A percentile compares a stretch with the other conserved stretches of the same genome.
These are phyloP conservation scores for Cyclotella kingstonii DNA, from an alignment of 108 stramenopile genomes.

Conservation along the genomic window DNA sequence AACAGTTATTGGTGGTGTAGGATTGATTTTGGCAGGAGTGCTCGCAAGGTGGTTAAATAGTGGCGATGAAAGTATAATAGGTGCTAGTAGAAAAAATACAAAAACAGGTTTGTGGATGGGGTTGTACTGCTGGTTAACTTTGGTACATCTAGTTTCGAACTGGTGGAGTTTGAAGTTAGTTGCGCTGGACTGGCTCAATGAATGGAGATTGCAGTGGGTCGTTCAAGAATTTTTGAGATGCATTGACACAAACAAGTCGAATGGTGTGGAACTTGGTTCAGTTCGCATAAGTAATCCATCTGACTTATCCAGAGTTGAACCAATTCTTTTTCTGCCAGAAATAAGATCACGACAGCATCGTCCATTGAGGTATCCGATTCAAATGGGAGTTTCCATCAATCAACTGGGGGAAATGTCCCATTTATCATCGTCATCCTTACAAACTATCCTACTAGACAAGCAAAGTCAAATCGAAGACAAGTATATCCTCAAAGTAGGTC, in stretches of 20 bases:
- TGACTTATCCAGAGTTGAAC: conserved; percentile 58
- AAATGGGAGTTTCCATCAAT: conserved; percentile 60
- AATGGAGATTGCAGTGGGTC: conserved; percentile 53
- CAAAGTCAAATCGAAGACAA: conserved; percentile 25
- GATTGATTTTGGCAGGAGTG: conserved; percentile 66
- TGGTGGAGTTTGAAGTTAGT: conserved; percentile 68
- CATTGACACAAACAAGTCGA: conserved; percentile 3
- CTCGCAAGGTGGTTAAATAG: conserved; percentile 47
- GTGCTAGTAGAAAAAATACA: neutral
- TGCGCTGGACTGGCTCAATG: conserved; percentile 71
- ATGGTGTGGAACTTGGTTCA: neutral
- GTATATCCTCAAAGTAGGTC: conserved; percentile 25
- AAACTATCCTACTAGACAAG: conserved; percentile 16
- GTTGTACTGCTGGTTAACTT: conserved; percentile 60
- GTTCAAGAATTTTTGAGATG: conserved; percentile 47
- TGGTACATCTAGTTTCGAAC: conserved; percentile 66
- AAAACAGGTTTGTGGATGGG: conserved; percentile 44
- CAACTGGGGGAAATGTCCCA: conserved; percentile 35
- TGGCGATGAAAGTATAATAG: conserved; percentile 30
- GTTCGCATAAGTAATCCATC: conserved; percentile 46
- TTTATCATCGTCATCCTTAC: conserved; percentile 8
- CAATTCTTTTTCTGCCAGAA: conserved; percentile 61
- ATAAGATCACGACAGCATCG: conserved; percentile 9
- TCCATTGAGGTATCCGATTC: conserved; percentile 35
- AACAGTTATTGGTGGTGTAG: conserved; percentile 74